These are phyloP conservation scores for Euphorbia schlechtendalii DNA, from an alignment of 441 rosid species.

Conservation along the genomic window DNA sequence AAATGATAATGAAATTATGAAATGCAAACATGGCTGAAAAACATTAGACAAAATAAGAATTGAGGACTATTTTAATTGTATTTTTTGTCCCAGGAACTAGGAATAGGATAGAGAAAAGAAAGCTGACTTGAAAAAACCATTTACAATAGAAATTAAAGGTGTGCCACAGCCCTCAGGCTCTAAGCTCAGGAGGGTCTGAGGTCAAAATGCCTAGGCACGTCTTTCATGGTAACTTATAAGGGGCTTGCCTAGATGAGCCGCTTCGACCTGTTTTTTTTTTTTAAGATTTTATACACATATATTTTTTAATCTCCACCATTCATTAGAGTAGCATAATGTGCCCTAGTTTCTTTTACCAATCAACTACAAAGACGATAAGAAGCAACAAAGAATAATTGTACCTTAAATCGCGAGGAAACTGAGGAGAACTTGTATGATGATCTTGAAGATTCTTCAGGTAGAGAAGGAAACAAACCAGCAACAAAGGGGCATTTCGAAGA, in stretches of 20 bases:
- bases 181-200: too few relatives aligned
- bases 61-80: too few relatives aligned
- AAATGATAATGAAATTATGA: too few relatives aligned
- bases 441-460: constrained; percentile 62
- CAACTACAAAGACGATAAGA: neutral
- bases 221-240: neutral
- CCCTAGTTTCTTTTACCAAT: neutral
- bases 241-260: neutral
- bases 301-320: neutral
- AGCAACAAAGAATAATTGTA: constrained; percentile 18
- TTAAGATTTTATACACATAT: neutral
- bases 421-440: constrained; percentile 97
- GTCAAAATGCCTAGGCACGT: neutral
- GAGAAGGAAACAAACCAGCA: constrained; percentile 65
- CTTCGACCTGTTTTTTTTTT: neutral
- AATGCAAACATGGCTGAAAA: too few relatives aligned
- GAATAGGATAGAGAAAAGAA: too few relatives aligned
- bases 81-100: too few relatives aligned
- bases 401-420: constrained; percentile 94
- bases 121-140: too few relatives aligned
- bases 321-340: neutral
- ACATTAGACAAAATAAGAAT: too few relatives aligned
- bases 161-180: too few relatives aligned
- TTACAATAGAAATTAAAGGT: too few relatives aligned
- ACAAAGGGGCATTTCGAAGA: constrained; percentile 80